Base-by-base conservation (phyloP, 768 basidiomycete species). In the Ramaria sp. region DNA sequence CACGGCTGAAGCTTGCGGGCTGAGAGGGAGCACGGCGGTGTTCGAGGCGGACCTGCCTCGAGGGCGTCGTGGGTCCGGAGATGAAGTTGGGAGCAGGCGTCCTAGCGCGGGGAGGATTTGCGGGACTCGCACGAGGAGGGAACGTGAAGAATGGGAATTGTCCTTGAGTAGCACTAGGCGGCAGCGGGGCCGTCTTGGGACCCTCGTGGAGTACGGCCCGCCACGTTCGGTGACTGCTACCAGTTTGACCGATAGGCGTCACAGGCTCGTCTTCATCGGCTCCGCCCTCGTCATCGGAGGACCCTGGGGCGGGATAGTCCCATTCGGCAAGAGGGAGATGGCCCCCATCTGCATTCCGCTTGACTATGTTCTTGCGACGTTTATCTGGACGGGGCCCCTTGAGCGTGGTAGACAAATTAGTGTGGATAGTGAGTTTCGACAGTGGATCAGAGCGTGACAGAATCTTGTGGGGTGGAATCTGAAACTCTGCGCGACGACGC, bases 21-120 rank as follows among this genome's bases (percentile, higher is more conserved):
- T 57, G 55, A 34, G 55, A 57, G 15, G 55, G 55, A 7, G 46
- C 55, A 11, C 55, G 30, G 46, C 55, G 55, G 22, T 57, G 55
- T 12, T 38, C 33, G 7, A 46, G 43, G 24, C 11, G 3, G 9
- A 13, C 34, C 34, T 37, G 53, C 42, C 41, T 45, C 5, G 41
- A 22, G 3, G 53, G 53, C 17, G 53, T 54, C 3, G 27, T 34
- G 2, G 53, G 53, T 12, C 17, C 22, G 12, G 17, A 20, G 6
- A 24, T n/a, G 27, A 12, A 4, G 12, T 15, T 22, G 20, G 47
- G 27, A 20, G 46, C 31, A 15, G 55, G 55, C 22, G 55, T 57
- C 38, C 19, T 39, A 19, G 53, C 39, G 31, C 53, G 53, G 15
- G 41, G 43, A 39, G 22, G 41, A 15, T 12, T 33, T 4, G 41